Evolutionary conservation across 2,329 filamentous ascomycete genomes (phyloP), one percentile per base, ranked within the genome.

Genomic region (Truncatella angustata): DNA sequence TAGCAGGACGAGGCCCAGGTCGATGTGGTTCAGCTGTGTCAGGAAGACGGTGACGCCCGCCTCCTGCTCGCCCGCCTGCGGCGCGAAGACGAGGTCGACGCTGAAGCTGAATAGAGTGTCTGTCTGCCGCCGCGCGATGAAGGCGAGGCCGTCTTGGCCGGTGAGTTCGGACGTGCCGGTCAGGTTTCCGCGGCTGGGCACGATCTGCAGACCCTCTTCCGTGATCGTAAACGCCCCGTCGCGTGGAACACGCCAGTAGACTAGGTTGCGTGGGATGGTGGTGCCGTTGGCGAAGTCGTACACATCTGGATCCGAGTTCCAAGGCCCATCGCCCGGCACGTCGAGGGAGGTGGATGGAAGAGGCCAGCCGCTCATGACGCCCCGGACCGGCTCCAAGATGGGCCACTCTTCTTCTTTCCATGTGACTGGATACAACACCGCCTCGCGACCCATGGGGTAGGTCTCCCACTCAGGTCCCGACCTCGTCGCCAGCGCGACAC

Each of bases 361-460:
- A 10, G 64, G 64, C 59, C 61, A 63, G 52, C 75, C 74, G 16
- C 52, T 60, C 72, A 77, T 76, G 4, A 54, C 53, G 1, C 76
- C 77, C 2, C 62, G 59, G 5, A 79, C 68, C 0, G 65, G 69
- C n/a, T 62, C 37, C 53, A 73, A 55, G 52, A 72, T 21, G 0
- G 79, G 79, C 74, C 76, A 82, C 5, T 73, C 68, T 0, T 69
- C 72, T 3, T 69, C 63, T 0, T 68, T 50, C 80, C 77, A 83
- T 0, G 66, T 73, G 1, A 73, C 76, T 4, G 40, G 40, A 9
- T 43, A 43, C 3, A 43, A 60, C 0, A 78, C 71, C 0, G 74
- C 74, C 60, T 82, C 79, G 12, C 79, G 66, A 1, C 78, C 78
- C 78, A 80, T 79, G 0, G 76, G 75, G 56, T 74, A 78, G 21